Evolutionary conservation across 2,329 filamentous ascomycete species (phyloP), one percentile per base, ranked within the genome.

Genomic region (Fusarium nanum): DNA sequence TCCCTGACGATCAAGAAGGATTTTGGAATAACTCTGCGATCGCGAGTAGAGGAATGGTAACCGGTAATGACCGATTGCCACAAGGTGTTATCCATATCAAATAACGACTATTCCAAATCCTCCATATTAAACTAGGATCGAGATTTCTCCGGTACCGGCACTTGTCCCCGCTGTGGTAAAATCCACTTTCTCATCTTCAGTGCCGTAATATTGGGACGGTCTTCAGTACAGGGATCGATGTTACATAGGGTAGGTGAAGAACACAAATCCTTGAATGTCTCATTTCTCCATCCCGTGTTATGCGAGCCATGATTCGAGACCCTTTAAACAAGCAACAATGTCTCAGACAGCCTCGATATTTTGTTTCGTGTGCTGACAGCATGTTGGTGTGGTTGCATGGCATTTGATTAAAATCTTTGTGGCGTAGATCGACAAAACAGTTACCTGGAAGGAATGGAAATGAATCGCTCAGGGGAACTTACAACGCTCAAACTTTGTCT

Each of bases 401-500:
- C 13, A 40, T 27, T 20, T 27, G 32, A 10, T 27, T 16, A 11
- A n/a, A 23, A 41, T 53, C 22, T 40, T 23, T 22, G 7, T 28
- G 20, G 3, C 18, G 6, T 16, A 53, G 14, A 32, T 14, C 22
- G 37, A 34, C 14, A 3, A 4, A 12, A 7, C 22, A 7, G 14
- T 55, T 7, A 7, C 10, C 3, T 7, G 6, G 2, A 41, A 16
- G 5, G 40, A 23, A 28, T 16, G 12, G 14, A 42, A 47, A 10
- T 57, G 32, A 60, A 60, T 49, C 45, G 10, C 41, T 49, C 30
- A 66, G 47, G 63, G 44, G 48, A 49, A 60, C 23, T 22, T 20
- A n/a, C 22, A 30, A 52, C 34, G 10, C 10, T n/a, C 34, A 37
- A 37, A n/a, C 34, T 37, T 2, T 37, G 34, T n/a, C 18, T n/a